Evolutionary conservation across 768 basidiomycete genomes (phyloP).

Genomic region (Calvatia gigantea): DNA sequence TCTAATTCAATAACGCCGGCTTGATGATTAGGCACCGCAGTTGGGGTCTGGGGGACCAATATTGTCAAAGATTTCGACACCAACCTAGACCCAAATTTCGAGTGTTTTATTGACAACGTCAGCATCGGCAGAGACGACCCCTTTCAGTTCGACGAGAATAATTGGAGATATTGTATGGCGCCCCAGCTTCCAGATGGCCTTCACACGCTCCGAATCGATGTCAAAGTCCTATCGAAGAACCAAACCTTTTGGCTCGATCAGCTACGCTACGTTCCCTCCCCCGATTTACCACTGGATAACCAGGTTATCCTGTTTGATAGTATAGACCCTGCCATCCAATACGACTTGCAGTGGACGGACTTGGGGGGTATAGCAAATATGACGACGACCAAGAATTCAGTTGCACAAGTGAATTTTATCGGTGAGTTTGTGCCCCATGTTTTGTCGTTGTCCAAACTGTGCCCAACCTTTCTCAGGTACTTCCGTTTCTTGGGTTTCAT

Average conservation of each 20-base stretch:
- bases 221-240: constrained; percentile 1
- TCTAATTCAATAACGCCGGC: neutral
- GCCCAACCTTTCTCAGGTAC: constrained; percentile 12
- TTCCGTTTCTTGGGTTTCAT: constrained; percentile 12
- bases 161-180: constrained; percentile 22
- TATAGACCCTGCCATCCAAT: constrained; percentile 19
- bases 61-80: constrained; percentile 16
- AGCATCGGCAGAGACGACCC: constrained; percentile 17
- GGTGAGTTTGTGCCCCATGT: constrained; percentile 16
- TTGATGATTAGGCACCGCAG: constrained; percentile 13
- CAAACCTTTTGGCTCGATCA: constrained; percentile 28
- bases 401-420: constrained; percentile 19
- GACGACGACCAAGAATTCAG: constrained; percentile 15
- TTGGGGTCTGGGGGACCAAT: constrained; percentile 17
- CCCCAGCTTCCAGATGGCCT: constrained; percentile 18
- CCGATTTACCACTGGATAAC: constrained; percentile 14
- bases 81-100: constrained; percentile 20
- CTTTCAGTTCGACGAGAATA: constrained; percentile 21
- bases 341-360: constrained; percentile 19
- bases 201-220: constrained; percentile 23
- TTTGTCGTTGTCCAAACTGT: constrained; percentile 13
- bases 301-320: constrained; percentile 18
- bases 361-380: constrained; percentile 18
- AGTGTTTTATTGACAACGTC: constrained; percentile 23
- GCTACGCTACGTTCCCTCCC: constrained; percentile 23